Percentiles rank a stretch among this genome's conserved stretches.
Evolutionary conservation across 2,329 filamentous ascomycete genomes (phyloP).

Genomic region (Ceratocystis eucalypticola): DNA sequence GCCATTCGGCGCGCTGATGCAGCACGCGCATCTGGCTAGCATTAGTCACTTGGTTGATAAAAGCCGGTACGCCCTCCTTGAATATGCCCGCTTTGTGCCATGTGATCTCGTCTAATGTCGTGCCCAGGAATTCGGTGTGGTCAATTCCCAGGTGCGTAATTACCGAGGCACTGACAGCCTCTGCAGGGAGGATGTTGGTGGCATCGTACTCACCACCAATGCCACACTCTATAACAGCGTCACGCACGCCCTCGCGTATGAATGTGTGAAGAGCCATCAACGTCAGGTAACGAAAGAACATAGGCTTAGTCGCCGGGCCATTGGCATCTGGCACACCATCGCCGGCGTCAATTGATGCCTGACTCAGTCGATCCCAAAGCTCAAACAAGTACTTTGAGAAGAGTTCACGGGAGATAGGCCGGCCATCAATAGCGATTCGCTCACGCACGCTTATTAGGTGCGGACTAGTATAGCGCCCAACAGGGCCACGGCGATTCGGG

Average conservation of each 20-base stretch:
- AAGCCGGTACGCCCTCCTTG: constrained; percentile 42
- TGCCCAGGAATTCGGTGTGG: constrained; percentile 67
- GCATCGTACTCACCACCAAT: constrained; percentile 90
- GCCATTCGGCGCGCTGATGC: constrained; percentile 44
- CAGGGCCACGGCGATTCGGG: constrained; percentile 26
- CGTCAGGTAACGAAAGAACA: constrained; percentile 86
- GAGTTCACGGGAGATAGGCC: constrained; percentile 50
- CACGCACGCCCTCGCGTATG: constrained; percentile 57
- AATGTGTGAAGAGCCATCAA: constrained; percentile 80
- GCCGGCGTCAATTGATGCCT: constrained; percentile 27
- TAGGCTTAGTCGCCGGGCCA: constrained; percentile 53
- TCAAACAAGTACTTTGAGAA: constrained; percentile 75
- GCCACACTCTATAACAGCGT: constrained; percentile 79
- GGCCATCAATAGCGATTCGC: constrained; percentile 67
- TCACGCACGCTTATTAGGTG: constrained; percentile 75
- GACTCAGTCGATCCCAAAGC: constrained; percentile 54
- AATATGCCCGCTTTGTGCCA: constrained; percentile 91
- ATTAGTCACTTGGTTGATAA: constrained; percentile 25
- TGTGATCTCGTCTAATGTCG: constrained; percentile 64
- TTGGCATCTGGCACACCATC: constrained; percentile 34
- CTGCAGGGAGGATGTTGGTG: constrained; percentile 62
- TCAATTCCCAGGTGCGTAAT: constrained; percentile 77
- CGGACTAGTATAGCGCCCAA: constrained; percentile 76
- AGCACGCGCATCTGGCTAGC: constrained; percentile 37
- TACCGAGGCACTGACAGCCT: constrained; percentile 53